Percentiles rank a stretch among this genome's conserved stretches.
These are phyloP conservation scores for Triticum timopheevii DNA, from an alignment of 176 grass and related monocot genomes.

Conservation along the genomic window DNA sequence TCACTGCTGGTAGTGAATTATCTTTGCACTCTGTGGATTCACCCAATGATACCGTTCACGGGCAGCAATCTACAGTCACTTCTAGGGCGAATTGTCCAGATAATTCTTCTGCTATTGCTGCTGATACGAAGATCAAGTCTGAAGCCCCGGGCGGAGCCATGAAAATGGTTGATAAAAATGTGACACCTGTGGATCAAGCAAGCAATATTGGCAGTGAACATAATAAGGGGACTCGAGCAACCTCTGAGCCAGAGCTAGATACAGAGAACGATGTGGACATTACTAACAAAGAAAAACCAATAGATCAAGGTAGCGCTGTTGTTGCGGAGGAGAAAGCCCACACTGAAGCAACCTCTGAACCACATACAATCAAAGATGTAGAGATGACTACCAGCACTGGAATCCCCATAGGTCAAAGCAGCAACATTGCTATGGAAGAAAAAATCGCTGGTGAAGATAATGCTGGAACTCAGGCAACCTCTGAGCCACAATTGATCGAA, in stretches of 20 bases:
- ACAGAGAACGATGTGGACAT: constrained; percentile 13
- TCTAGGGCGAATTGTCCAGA: constrained; percentile 2
- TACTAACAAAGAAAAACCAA: constrained; percentile 22
- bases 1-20: not conserved
- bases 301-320: not conserved
- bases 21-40: constrained; percentile 24
- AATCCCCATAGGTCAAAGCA: constrained; percentile 31
- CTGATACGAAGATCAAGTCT: constrained; percentile 25
- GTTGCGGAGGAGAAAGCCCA: constrained; percentile 22
- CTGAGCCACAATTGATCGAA: not conserved
- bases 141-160: constrained; percentile 18
- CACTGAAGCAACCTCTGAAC: constrained; percentile 33
- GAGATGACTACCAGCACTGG: constrained; percentile 13
- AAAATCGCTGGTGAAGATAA: not conserved
- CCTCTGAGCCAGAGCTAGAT: not conserved
- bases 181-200: constrained; percentile 25
- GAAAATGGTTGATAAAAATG: constrained; percentile 25
- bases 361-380: constrained; percentile 11
- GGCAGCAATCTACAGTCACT: constrained; percentile 23
- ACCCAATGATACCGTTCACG: constrained; percentile 19
- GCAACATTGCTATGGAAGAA: constrained; percentile 23
- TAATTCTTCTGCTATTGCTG: constrained; percentile 17
- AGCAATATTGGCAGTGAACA: constrained; percentile 23
- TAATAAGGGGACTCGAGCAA: constrained; percentile 10
- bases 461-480: constrained; percentile 14